These are phyloP conservation scores for Periconia macrospinosa DNA, from an alignment of 2,329 filamentous ascomycete species.

Conservation along the genomic window DNA sequence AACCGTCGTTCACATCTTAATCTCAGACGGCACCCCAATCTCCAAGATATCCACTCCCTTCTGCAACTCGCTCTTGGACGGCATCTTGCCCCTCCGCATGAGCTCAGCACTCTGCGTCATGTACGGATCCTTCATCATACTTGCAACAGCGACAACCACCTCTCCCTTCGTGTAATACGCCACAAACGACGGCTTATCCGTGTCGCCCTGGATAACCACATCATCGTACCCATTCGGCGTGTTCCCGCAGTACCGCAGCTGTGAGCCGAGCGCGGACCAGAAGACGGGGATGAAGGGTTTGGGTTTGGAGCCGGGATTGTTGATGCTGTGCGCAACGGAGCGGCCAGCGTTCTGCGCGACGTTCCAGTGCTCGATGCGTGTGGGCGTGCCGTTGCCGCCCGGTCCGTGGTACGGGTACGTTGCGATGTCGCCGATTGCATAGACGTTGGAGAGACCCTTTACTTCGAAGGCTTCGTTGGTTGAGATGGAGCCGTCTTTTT, in stretches of 20 bases:
- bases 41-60: slow-evolving; percentile 57
- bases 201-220: slow-evolving; percentile 75
- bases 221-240: slow-evolving; percentile 83
- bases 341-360: slow-evolving; percentile 93
- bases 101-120: slow-evolving; percentile 82
- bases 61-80: slow-evolving; percentile 74
- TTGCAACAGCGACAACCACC: slow-evolving; percentile 84
- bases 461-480: slow-evolving; percentile 82
- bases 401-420: slow-evolving; percentile 93
- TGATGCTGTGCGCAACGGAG: slow-evolving; percentile 75
- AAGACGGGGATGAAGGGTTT: slow-evolving; percentile 89
- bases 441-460: slow-evolving; percentile 76
- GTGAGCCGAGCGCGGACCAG: slow-evolving; percentile 89
- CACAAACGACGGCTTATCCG: slow-evolving; percentile 72
- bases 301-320: slow-evolving; percentile 61
- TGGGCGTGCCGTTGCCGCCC: slow-evolving; percentile 70
- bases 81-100: slow-evolving; percentile 83
- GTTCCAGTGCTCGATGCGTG: slow-evolving; percentile 97
- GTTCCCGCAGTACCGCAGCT: slow-evolving; percentile 92
- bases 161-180: slow-evolving; percentile 90
- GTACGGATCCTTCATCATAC: slow-evolving; percentile 85
- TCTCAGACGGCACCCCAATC: slow-evolving; percentile 48
- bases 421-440: slow-evolving; percentile 92
- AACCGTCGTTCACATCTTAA: slow-evolving; percentile 41
- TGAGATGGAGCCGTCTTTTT: slow-evolving; percentile 81